Conservation (phyloP, 1,284 basidiomycete genomes). For the Melampsora larici-populina region DNA sequence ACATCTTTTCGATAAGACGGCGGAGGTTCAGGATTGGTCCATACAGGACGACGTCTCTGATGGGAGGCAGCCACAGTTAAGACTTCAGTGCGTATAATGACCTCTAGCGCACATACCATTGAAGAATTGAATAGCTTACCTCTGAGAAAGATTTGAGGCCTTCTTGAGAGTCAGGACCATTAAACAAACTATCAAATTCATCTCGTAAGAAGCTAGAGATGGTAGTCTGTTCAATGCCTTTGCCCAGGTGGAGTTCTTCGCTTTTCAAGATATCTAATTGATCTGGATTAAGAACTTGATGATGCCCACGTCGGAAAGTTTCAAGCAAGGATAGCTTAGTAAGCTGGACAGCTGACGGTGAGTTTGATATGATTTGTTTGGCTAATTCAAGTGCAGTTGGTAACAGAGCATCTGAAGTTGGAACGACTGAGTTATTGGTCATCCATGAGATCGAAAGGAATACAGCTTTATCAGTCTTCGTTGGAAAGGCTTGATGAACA, state of each 20-base stretch:
- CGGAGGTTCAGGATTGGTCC: too few species aligned
- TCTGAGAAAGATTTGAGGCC: conserved; percentile 59
- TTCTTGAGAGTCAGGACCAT: conserved; percentile 69
- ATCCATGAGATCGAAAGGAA: not conserved
- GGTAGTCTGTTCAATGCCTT: conserved; percentile 62
- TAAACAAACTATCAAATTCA: conserved; percentile 63
- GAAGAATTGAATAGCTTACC: conserved; percentile 51
- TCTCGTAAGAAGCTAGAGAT: conserved; percentile 59
- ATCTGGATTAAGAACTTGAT: not conserved
- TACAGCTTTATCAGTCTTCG: not conserved
- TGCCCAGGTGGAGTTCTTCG: conserved; percentile 56
- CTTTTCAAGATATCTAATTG: conserved; percentile 59
- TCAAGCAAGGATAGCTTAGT: conserved; percentile 62
- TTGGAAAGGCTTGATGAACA: not conserved
- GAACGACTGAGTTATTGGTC: conserved; percentile 57
- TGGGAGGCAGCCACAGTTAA: too few species aligned
- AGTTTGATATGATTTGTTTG: conserved; percentile 63
- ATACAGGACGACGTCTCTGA: too few species aligned
- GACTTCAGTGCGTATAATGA: too few species aligned
- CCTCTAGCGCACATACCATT: too few species aligned
- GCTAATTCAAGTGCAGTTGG: conserved; percentile 66
- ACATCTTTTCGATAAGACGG: too few species aligned
- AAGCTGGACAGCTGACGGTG: conserved; percentile 73
- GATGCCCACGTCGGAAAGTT: conserved; percentile 43
- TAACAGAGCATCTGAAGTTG: conserved; percentile 62